phyloP scores from a whole-genome alignment of 169 alveolate species.

The Plasmodium coatneyi region DNA sequence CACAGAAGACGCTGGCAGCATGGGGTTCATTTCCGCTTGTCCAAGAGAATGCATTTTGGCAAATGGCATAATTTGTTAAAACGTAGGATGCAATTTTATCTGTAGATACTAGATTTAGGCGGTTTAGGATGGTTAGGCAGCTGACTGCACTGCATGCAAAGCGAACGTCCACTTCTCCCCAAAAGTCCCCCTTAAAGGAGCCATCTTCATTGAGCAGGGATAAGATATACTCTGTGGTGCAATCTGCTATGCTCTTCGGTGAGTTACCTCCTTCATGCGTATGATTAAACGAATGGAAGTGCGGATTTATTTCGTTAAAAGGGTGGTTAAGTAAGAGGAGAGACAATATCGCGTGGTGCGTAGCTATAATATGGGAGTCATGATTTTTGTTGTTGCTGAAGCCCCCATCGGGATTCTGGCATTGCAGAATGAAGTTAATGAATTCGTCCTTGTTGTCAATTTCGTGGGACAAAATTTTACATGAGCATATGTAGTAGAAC shows the following conservation, averaged over 20 bases:
- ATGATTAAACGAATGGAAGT: background rate
- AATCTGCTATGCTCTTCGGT: conserved; percentile 7
- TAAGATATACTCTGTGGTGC: conserved; percentile 5
- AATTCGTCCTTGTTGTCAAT: conserved; percentile 76
- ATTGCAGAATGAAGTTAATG: conserved; percentile 47
- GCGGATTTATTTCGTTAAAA: background rate
- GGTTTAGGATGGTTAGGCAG: conserved; percentile 89
- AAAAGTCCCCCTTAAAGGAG: conserved; percentile 93
- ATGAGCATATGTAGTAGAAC: conserved; percentile 82
- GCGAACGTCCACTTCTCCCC: conserved; percentile 96
- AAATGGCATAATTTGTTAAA: conserved; percentile 79
- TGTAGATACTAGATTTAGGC: conserved; percentile 85
- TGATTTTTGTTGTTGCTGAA: conserved; percentile 82
- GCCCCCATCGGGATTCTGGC: conserved; percentile 82
- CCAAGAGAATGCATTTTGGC: conserved; percentile 96
- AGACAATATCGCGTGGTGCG: conserved; percentile 77
- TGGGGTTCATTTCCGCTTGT: conserved; percentile 96
- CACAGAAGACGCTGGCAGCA: conserved; percentile 97
- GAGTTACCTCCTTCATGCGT: background rate
- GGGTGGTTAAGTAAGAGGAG: conserved; percentile 41
- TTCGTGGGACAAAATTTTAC: conserved; percentile 74
- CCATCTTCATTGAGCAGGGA: conserved; percentile 93
- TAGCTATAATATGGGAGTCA: conserved; percentile 82
- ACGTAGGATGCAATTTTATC: conserved; percentile 90
- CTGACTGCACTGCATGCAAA: conserved; percentile 94